Evolutionary conservation across 163 green algal genomes (phyloP), one percentile per base, ranked within the genome.

Genomic region (Trebouxiophyceae sp.): DNA sequence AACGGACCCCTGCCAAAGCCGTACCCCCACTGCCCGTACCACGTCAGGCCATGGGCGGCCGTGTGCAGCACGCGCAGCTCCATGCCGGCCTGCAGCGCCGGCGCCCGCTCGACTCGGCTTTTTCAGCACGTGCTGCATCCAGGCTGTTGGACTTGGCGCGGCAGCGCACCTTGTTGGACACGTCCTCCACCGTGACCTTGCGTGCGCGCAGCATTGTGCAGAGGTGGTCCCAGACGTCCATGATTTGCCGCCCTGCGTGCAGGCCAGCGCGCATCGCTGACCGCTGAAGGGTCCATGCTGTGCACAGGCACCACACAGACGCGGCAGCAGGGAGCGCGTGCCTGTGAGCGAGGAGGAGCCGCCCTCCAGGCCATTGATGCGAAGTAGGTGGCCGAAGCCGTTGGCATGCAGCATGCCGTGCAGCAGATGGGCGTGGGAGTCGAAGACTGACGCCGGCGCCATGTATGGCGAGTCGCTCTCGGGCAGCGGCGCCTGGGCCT

Each of bases 21-120:
- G 73, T 98, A 99, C 12, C 88, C 92, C 79, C 86, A 96, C 56
- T 84, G 85, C 57, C 87, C 91, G 70, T 99, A 98, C 92, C 93
- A 98, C 6, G 93, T 95, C 5, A 44, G 50, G n/a, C 79, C 72
- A 58, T 86, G 74, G 0, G 89, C 88, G 19, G 79, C 76, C 7
- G 79, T 67, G 72, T 95, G 84, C 73, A 97, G 75, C 61, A 98
- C 76, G 22, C 93, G 81, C 73, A 97, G 74, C 77, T 96, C 89
- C 85, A 98, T 95, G 32, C 85, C 86, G 3, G 58, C 62, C 77
- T 84, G 67, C 45, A 62, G 22, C 20, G n/a, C n/a, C n/a, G n/a
- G n/a, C n/a, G n/a, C n/a, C n/a, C n/a, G n/a, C n/a, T n/a, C n/a
- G n/a, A n/a, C n/a, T n/a, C n/a, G n/a, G n/a, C n/a, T n/a, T n/a